These are phyloP conservation scores for Schwanniomyces occidentalis DNA, from an alignment of 805 yeast genomes.

Conservation along the genomic window DNA sequence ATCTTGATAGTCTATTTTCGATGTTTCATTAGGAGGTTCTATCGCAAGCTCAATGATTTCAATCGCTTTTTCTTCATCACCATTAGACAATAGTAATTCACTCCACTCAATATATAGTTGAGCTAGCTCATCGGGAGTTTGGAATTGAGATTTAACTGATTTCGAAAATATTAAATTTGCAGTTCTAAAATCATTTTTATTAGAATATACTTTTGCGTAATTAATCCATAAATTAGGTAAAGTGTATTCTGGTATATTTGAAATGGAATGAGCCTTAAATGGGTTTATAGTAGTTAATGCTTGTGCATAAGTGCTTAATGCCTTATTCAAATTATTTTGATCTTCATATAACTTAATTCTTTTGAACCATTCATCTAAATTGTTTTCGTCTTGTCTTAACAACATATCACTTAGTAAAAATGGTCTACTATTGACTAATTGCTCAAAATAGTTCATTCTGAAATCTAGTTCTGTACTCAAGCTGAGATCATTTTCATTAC, in stretches of 20 bases:
- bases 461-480: conserved; percentile 34
- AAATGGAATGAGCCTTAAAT: conserved; percentile 31
- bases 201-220: conserved; percentile 66
- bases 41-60: conserved; percentile 34
- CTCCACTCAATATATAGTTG: conserved; percentile 77
- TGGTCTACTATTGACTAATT: conserved; percentile 55
- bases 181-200: conserved; percentile 51
- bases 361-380: conserved; percentile 68
- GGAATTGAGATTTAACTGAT: conserved; percentile 71
- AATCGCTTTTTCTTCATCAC: conserved; percentile 44
- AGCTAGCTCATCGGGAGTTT: conserved; percentile 61
- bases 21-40: conserved; percentile 10
- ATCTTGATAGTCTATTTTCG: conserved; percentile 34
- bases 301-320: conserved; percentile 54
- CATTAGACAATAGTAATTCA: conserved; percentile 56
- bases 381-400: conserved; percentile 60
- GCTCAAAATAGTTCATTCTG: conserved; percentile 50
- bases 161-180: conserved; percentile 65
- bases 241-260: conserved; percentile 20
- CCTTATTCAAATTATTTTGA: conserved; percentile 39
- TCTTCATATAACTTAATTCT: conserved; percentile 49
- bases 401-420: conserved; percentile 66
- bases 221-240: conserved; percentile 67
- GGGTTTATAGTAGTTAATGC: conserved; percentile 74
- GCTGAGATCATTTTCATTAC: conserved; percentile 13